These are phyloP conservation scores for Exophiala sp. DNA, from an alignment of 2,329 filamentous ascomycete genomes.

Conservation along the genomic window DNA sequence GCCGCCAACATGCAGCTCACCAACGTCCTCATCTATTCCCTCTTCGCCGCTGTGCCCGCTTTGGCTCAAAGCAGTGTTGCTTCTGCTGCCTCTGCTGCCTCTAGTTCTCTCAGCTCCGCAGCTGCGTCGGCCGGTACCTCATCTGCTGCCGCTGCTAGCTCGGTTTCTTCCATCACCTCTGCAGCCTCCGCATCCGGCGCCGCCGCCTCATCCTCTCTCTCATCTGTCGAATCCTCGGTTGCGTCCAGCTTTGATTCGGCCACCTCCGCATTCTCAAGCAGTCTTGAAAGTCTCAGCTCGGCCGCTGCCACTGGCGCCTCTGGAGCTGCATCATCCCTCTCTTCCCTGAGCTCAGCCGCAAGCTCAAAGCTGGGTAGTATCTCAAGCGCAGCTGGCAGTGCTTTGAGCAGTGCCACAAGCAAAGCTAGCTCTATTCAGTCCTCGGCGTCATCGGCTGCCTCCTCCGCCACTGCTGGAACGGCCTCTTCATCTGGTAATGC, in stretches of 20 bases:
- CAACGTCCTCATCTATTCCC: slow-evolving; percentile 13
- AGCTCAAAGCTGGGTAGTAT: slow-evolving; percentile 12
- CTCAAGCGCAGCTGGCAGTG: slow-evolving; percentile 13
- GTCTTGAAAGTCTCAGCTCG: slow-evolving; percentile 16
- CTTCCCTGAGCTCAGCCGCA: slow-evolving; percentile 14
- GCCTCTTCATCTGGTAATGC: slow-evolving; percentile 7
- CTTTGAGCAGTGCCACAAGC: slow-evolving; percentile 15
- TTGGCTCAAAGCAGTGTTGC: slow-evolving; percentile 6
- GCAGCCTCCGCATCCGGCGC: slow-evolving; percentile 5
- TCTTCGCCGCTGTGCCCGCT: slow-evolving; percentile 16
- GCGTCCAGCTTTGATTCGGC: slow-evolving; percentile 14
- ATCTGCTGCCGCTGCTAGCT: slow-evolving; percentile 7
- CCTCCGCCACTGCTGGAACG: slow-evolving; percentile 8
- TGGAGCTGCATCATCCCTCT: slow-evolving; percentile 14
- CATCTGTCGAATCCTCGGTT: slow-evolving; percentile 9
- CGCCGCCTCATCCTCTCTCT: background rate
- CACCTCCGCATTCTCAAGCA: slow-evolving; percentile 13
- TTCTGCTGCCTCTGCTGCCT: background rate
- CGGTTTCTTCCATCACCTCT: slow-evolving; percentile 8
- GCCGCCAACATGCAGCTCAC: slow-evolving; percentile 17
- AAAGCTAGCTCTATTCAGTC: slow-evolving; percentile 8
- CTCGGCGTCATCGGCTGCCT: slow-evolving; percentile 9
- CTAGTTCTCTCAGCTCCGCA: slow-evolving; percentile 3
- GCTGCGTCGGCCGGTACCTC: slow-evolving; percentile 1
- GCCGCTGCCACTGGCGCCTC: slow-evolving; percentile 14